These are phyloP conservation scores for Phytophthora sp. DNA, from an alignment of 352 stramenopile species.

Conservation along the genomic window DNA sequence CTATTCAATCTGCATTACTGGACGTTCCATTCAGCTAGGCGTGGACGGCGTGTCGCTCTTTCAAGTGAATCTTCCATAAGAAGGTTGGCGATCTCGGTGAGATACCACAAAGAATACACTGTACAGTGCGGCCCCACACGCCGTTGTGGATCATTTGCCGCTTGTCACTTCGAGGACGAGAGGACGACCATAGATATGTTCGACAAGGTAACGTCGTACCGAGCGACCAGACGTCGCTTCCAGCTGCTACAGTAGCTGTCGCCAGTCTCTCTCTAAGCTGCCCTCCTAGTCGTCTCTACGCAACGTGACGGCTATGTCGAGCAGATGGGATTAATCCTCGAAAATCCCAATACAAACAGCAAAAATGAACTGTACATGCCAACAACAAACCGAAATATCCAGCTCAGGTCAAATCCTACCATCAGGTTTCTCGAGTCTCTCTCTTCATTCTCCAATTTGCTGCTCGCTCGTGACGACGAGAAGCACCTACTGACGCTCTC, in stretches of 20 bases:
- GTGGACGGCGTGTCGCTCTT: background rate
- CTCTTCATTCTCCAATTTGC: conserved; percentile 37
- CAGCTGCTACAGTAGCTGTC: conserved; percentile 1
- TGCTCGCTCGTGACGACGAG: conserved; percentile 26
- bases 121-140: background rate
- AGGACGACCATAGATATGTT: conserved; percentile 4
- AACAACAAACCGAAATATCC: conserved; percentile 27
- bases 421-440: conserved; percentile 6
- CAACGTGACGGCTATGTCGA: conserved; percentile 9
- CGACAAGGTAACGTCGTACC: conserved; percentile 2
- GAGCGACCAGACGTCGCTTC: conserved; percentile 15
- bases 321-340: conserved; percentile 27
- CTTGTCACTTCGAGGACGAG: conserved; percentile 16
- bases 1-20: background rate
- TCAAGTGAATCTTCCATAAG: too few species aligned
- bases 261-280: background rate
- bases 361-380: conserved; percentile 27
- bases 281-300: conserved; percentile 23
- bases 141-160: background rate
- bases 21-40: background rate
- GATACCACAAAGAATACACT: too few species aligned
- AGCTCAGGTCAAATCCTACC: conserved; percentile 21
- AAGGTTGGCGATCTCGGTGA: too few species aligned
- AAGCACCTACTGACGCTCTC: conserved; percentile 30
- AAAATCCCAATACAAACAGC: conserved; percentile 26